phyloP scores from a whole-genome alignment of 1,284 basidiomycete species.

The Moesziomyces sp. region DNA sequence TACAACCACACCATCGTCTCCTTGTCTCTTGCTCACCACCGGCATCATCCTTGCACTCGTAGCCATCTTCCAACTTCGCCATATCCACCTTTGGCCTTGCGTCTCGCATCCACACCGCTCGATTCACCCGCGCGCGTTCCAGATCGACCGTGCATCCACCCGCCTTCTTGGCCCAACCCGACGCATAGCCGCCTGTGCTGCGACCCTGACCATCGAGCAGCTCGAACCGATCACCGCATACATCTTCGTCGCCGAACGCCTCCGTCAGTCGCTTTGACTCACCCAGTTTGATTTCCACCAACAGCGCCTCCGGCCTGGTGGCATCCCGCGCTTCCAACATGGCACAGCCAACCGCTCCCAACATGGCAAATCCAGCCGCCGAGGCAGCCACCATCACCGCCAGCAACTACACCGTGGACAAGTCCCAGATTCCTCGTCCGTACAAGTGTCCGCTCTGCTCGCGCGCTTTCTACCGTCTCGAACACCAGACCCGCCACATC shows the following conservation, averaged over 20 bases:
- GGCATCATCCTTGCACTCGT: background rate
- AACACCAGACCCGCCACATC: slow-evolving; percentile 88
- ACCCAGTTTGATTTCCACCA: slow-evolving; percentile 2
- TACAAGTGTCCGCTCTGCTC: slow-evolving; percentile 67
- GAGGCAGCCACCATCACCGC: slow-evolving; percentile 35
- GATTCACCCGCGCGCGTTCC: too few species aligned
- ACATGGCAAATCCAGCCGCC: slow-evolving; percentile 28
- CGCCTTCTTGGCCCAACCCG: too few species aligned
- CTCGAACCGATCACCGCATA: background rate
- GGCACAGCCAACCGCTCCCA: slow-evolving; percentile 36
- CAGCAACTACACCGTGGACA: slow-evolving; percentile 60
- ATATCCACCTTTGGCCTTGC: too few species aligned
- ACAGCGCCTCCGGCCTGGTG: slow-evolving; percentile 23
- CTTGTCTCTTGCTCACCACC: background rate
- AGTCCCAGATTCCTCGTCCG: slow-evolving; percentile 65
- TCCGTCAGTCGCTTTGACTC: background rate
- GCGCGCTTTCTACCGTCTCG: slow-evolving; percentile 65
- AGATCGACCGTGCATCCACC: too few species aligned
- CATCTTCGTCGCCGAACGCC: background rate
- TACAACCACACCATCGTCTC: background rate
- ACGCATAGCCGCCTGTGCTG: too few species aligned
- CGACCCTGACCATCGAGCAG: too few species aligned
- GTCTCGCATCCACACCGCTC: too few species aligned
- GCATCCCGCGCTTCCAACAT: slow-evolving; percentile 26
- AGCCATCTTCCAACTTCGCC: background rate